These are phyloP conservation scores for Bertia moriformis DNA, from an alignment of 2,329 filamentous ascomycete genomes.

Conservation along the genomic window DNA sequence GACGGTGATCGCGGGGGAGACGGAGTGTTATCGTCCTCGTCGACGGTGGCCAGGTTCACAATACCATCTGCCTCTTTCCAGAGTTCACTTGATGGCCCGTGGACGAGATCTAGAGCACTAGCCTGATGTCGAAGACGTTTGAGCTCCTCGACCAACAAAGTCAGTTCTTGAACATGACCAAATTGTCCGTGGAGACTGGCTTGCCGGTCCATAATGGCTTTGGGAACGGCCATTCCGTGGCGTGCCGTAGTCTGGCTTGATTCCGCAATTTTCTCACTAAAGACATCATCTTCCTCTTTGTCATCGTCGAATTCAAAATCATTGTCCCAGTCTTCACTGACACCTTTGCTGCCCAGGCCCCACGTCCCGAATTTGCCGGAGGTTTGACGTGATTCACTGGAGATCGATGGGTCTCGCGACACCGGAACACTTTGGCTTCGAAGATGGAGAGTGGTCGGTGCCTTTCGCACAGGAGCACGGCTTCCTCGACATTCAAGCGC, in stretches of 20 bases:
- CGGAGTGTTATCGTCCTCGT: slow-evolving; percentile 37
- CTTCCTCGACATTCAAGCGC: slow-evolving; percentile 37
- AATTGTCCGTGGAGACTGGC: slow-evolving; percentile 52
- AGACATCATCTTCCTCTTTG: slow-evolving; percentile 15
- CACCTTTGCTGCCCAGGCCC: slow-evolving; percentile 51
- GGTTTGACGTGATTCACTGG: slow-evolving; percentile 31
- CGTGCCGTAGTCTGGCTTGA: slow-evolving; percentile 19
- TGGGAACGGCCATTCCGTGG: slow-evolving; percentile 35
- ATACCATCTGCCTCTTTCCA: slow-evolving; percentile 56
- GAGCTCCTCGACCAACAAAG: slow-evolving; percentile 47
- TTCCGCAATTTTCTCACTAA: slow-evolving; percentile 10
- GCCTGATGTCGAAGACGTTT: slow-evolving; percentile 44
- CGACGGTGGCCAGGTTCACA: slow-evolving; percentile 50
- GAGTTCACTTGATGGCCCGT: slow-evolving; percentile 33
- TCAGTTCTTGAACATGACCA: slow-evolving; percentile 47
- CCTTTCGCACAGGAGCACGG: slow-evolving; percentile 38
- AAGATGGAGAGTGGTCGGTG: slow-evolving; percentile 42
- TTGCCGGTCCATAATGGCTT: slow-evolving; percentile 48
- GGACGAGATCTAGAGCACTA: slow-evolving; percentile 31
- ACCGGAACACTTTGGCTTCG: slow-evolving; percentile 54
- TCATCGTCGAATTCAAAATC: slow-evolving; percentile 51
- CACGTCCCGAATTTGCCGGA: slow-evolving; percentile 47
- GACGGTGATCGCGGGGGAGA: slow-evolving; percentile 33
- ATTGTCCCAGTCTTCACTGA: slow-evolving; percentile 55
- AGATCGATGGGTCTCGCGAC: slow-evolving; percentile 29